A percentile compares a stretch with the other conserved stretches of the same genome.
Evolutionary conservation across 1,284 basidiomycete species (phyloP).

Genomic region (Meripilus lineatus): DNA sequence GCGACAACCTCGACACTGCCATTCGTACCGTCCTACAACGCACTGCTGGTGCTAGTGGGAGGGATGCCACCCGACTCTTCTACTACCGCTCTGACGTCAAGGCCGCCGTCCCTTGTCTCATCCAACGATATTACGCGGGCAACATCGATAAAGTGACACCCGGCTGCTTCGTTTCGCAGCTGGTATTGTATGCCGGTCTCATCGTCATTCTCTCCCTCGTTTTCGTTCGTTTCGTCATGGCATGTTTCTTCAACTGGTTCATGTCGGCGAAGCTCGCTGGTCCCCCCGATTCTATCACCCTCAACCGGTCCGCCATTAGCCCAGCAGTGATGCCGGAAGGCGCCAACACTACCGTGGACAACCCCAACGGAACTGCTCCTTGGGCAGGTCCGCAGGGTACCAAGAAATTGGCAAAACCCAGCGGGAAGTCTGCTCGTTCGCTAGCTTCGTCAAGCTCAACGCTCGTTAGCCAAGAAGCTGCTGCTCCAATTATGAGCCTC

Average conservation of each 20-base stretch:
- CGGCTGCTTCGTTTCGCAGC: constrained; percentile 88
- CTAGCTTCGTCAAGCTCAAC: constrained; percentile 50
- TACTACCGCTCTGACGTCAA: constrained; percentile 65
- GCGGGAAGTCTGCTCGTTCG: constrained; percentile 40
- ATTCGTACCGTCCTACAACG: constrained; percentile 71
- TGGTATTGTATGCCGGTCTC: constrained; percentile 90
- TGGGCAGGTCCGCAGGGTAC: constrained; percentile 65
- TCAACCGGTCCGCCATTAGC: constrained; percentile 77
- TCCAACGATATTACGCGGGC: constrained; percentile 85
- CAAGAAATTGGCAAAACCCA: constrained; percentile 44
- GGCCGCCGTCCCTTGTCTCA: constrained; percentile 73
- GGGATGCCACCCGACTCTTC: constrained; percentile 88
- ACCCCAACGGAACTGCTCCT: constrained; percentile 86
- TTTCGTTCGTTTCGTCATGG: constrained; percentile 92
- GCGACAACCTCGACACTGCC: constrained; percentile 79
- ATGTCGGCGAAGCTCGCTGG: constrained; percentile 76
- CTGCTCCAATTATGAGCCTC: constrained; percentile 70
- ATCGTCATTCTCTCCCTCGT: constrained; percentile 91
- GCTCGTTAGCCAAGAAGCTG: constrained; percentile 43
- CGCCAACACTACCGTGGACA: constrained; percentile 87
- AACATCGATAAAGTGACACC: constrained; percentile 96
- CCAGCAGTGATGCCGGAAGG: constrained; percentile 96
- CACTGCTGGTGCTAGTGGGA: constrained; percentile 55
- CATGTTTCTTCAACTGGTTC: constrained; percentile 96
- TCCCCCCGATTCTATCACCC: constrained; percentile 61